These are phyloP conservation scores for Cryptococcus amylolentus DNA, from an alignment of 1,284 basidiomycete species.

Conservation along the genomic window DNA sequence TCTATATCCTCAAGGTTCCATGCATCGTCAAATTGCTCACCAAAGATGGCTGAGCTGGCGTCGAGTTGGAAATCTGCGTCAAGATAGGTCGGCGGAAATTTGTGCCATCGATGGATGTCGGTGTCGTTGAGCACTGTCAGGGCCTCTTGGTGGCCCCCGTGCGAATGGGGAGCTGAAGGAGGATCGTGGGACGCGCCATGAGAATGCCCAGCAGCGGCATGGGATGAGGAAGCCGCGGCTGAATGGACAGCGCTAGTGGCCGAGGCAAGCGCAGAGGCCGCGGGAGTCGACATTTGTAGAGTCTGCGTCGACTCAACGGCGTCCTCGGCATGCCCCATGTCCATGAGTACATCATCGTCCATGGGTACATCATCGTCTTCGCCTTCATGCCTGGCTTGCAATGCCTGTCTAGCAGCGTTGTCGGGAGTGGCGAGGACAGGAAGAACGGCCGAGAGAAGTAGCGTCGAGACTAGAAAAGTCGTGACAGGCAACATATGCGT, in stretches of 20 bases:
- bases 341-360: conserved; percentile 7
- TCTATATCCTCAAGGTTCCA: conserved; percentile 30
- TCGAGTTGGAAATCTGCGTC: conserved; percentile 39
- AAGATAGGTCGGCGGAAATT: conserved; percentile 40
- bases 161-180: conserved; percentile 16
- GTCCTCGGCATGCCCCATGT: conserved; percentile 4
- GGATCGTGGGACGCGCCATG: neutral
- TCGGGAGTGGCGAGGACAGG: conserved; percentile 5
- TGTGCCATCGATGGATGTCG: conserved; percentile 35
- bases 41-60: conserved; percentile 36
- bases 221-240: neutral
- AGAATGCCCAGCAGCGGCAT: neutral
- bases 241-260: neutral
- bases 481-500: conserved; percentile 17
- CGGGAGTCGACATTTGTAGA: no score
- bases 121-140: conserved; percentile 32
- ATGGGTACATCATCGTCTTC: conserved; percentile 8
- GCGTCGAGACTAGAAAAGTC: conserved; percentile 16
- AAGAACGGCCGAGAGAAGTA: conserved; percentile 11
- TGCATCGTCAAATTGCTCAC: conserved; percentile 34
- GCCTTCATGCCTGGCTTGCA: conserved; percentile 7
- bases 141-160: conserved; percentile 30
- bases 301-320: conserved; percentile 4
- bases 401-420: neutral
- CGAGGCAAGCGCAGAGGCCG: neutral